phyloP scores from a whole-genome alignment of 805 yeast genomes.

The Komagataella kurtzmanii region DNA sequence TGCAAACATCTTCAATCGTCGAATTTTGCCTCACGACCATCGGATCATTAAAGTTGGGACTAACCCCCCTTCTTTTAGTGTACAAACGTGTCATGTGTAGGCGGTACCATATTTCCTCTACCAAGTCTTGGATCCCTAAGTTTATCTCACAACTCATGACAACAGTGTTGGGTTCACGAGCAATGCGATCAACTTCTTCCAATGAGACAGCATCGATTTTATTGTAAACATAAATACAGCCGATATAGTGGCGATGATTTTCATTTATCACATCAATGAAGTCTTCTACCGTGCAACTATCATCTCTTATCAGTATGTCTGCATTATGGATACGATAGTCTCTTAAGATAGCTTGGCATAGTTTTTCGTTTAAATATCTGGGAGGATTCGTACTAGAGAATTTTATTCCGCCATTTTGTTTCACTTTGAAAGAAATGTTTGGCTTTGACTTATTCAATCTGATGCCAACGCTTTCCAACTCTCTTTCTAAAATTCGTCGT shows the following conservation, averaged over 20 bases:
- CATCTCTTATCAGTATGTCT: conserved; percentile 84
- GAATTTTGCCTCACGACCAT: conserved; percentile 77
- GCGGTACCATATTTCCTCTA: conserved; percentile 90
- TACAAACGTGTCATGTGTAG: conserved; percentile 67
- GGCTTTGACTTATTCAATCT: conserved; percentile 76
- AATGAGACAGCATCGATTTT: conserved; percentile 91
- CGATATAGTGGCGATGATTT: conserved; percentile 74
- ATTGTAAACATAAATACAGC: conserved; percentile 88
- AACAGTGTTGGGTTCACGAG: conserved; percentile 84
- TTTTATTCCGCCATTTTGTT: conserved; percentile 87
- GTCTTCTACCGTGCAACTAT: conserved; percentile 81
- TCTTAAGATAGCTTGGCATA: conserved; percentile 61
- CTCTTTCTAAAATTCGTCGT: conserved; percentile 73
- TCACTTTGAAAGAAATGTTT: conserved; percentile 61
- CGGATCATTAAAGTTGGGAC: conserved; percentile 79
- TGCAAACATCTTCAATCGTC: conserved; percentile 78
- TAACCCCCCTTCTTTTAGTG: conserved; percentile 77
- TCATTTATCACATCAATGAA: conserved; percentile 86
- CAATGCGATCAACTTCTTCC: conserved; percentile 87
- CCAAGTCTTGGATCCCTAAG: conserved; percentile 75
- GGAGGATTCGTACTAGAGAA: conserved; percentile 75
- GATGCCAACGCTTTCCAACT: conserved; percentile 88
- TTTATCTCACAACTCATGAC: conserved; percentile 89
- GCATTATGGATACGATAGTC: conserved; percentile 90
- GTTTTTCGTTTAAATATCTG: conserved; percentile 65